Evolutionary conservation across 2,329 filamentous ascomycete genomes (phyloP).

Genomic region (Colletotrichum musae): DNA sequence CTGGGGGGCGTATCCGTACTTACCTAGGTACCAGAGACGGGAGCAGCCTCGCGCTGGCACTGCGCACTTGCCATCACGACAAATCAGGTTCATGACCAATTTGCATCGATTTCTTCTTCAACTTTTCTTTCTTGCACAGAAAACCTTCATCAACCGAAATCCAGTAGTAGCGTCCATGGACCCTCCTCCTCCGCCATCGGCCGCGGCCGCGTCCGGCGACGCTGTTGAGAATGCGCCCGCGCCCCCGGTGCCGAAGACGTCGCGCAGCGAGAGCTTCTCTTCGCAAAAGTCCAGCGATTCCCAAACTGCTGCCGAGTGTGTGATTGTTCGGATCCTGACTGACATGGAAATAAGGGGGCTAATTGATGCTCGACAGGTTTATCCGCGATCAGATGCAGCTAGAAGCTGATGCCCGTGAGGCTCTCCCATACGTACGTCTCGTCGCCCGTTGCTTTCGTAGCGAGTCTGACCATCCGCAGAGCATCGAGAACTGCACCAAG

Average conservation of each 20-base stretch:
- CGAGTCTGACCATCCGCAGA: conserved; percentile 63
- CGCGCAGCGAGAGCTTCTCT: conserved; percentile 72
- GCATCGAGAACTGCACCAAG: conserved; percentile 94
- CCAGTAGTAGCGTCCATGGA: conserved; percentile 54
- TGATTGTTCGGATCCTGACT: neutral
- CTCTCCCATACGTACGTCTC: conserved; percentile 87
- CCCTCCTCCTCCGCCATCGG: conserved; percentile 50
- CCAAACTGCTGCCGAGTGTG: conserved; percentile 80
- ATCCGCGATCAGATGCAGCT: conserved; percentile 91
- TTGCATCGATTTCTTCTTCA: too few species aligned
- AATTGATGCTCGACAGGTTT: conserved; percentile 69
- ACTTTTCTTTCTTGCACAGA: too few species aligned
- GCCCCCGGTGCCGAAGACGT: conserved; percentile 43
- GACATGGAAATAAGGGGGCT: neutral
- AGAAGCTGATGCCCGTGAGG: conserved; percentile 95
- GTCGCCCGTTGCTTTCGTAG: neutral
- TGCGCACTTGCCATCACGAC: too few species aligned
- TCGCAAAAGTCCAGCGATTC: conserved; percentile 73
- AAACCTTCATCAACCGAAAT: too few species aligned
- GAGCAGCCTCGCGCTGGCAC: too few species aligned
- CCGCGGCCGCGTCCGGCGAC: conserved; percentile 46
- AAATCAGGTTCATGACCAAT: too few species aligned
- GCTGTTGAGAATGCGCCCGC: conserved; percentile 42
- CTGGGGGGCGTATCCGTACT: too few species aligned
- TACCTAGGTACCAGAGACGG: neutral